Evolutionary conservation across 192 early-diverging fungal species (phyloP).

Genomic region (Coemansia sp.): DNA sequence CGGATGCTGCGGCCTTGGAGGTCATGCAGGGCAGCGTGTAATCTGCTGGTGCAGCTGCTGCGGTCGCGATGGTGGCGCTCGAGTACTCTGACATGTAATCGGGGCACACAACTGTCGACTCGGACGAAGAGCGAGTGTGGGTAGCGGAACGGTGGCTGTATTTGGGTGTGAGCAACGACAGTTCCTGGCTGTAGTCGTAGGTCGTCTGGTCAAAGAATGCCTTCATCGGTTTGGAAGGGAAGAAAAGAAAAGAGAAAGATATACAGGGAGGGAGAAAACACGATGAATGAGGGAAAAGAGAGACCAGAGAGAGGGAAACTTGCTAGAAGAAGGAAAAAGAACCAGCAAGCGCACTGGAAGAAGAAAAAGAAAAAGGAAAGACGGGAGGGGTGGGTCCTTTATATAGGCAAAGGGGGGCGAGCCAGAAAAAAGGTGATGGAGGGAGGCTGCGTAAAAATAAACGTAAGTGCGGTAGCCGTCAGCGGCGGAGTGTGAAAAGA

Average conservation of each 20-base stretch:
- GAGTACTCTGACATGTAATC: constrained; percentile 8
- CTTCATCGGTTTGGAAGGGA: background rate
- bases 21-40: background rate
- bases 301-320: background rate
- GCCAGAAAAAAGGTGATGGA: background rate
- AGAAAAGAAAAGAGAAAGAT: background rate
- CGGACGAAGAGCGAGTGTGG: constrained; percentile 40
- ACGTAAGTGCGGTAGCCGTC: background rate
- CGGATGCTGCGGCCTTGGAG: constrained; percentile 6
- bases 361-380: background rate
- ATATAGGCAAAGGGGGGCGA: background rate
- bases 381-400: background rate
- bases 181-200: constrained; percentile 2
- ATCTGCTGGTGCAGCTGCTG: constrained; percentile 7
- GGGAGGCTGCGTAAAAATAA: constrained; percentile 12
- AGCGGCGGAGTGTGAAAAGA: constrained; percentile 5
- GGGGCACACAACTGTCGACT: constrained; percentile 24
- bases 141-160: background rate
- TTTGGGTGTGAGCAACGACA: constrained; percentile 2
- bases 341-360: background rate
- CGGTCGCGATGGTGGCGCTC: constrained; percentile 3
- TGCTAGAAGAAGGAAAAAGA: background rate
- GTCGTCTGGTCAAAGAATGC: constrained; percentile 7
- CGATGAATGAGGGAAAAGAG: background rate
- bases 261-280: background rate